Percentiles rank a stretch among this genome's conserved stretches.
These are phyloP conservation scores for Nakazawaea molendinolei DNA, from an alignment of 805 yeast species.

Conservation along the genomic window DNA sequence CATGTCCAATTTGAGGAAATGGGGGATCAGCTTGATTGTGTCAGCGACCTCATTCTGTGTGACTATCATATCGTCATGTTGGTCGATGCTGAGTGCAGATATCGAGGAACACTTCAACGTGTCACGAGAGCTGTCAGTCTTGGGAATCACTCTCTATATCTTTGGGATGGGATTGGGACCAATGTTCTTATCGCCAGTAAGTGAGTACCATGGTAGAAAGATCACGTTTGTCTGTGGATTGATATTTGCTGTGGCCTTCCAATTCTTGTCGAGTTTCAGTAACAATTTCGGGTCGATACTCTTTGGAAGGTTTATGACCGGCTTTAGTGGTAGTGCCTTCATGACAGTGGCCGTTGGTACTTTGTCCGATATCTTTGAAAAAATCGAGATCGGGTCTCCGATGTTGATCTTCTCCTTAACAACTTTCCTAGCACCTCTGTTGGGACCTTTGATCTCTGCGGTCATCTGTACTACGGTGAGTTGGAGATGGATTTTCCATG, in stretches of 20 bases:
- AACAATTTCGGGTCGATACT: conserved; percentile 56
- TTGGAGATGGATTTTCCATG: conserved; percentile 72
- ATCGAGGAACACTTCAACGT: conserved; percentile 40
- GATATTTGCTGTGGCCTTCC: conserved; percentile 38
- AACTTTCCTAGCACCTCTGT: conserved; percentile 64
- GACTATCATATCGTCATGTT: conserved; percentile 64
- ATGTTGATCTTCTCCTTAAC: conserved; percentile 62
- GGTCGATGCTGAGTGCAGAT: conserved; percentile 53
- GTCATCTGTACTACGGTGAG: conserved; percentile 47
- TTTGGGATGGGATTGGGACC: conserved; percentile 64
- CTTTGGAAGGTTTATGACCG: conserved; percentile 60
- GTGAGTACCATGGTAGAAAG: conserved; percentile 52
- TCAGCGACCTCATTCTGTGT: conserved; percentile 53
- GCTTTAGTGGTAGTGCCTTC: conserved; percentile 71
- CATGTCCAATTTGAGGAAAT: conserved; percentile 43
- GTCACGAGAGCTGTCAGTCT: conserved; percentile 50
- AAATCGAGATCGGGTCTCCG: conserved; percentile 57
- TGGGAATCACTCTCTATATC: conserved; percentile 51
- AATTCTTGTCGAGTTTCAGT: conserved; percentile 50
- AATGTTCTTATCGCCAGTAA: conserved; percentile 50
- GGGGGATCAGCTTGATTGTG: conserved; percentile 47
- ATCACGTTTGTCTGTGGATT: conserved; percentile 45
- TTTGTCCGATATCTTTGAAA: conserved; percentile 61
- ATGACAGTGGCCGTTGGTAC: conserved; percentile 75
- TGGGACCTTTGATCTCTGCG: conserved; percentile 60